Base-by-base conservation (phyloP, 768 basidiomycete genomes). In the Leucosporidium creatinivorum region DNA sequence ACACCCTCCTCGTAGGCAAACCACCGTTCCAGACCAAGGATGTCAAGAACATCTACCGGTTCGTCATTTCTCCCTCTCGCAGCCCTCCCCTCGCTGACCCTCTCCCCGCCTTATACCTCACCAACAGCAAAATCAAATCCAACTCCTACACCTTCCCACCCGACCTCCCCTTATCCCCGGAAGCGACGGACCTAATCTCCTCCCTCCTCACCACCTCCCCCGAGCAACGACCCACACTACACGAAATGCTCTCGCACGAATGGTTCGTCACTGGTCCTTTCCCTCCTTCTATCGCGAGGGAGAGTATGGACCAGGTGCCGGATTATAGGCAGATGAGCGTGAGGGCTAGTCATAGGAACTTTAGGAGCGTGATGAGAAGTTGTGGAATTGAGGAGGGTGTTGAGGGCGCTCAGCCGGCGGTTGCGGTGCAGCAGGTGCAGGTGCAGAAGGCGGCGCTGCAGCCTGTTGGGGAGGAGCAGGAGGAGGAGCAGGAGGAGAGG, bases 1-100 rank as follows among this genome's bases (percentile, higher is more conserved):
- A 98, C 76, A 99, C 94, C 1, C 85, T 97, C 61, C 81, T 94
- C 39, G 83, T 97, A 39, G 96, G 96, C 18, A 86, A 89, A n/a
- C 94, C 94, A 1, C 94, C 94, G 1, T 99, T 99, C 82, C 96
- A 99, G 78, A 97, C 93, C 21, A 93, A 96, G 77, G 93, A 98
- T 61, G 92, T 98, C 75, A 96, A 97, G 79, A 86, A 86, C 17
- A 97, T 98, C 68, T 96, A 97, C 80, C 89, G 75, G 70, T 66
- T 0, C 36, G 61, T 52, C 33, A 2, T 17, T 76, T 2, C 3
- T 60, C 68, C 21, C 31, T 56, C 21, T 39, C 28, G 4, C 23
- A n/a, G n/a, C 25, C 36, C 1, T 44, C 31, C 18, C 21, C 51
- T 28, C 33, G 17, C 50, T 30, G 0, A 25, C 51, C 47, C 19